phyloP scores from a whole-genome alignment of 345 rosid species.

The Jatropha curcas region DNA sequence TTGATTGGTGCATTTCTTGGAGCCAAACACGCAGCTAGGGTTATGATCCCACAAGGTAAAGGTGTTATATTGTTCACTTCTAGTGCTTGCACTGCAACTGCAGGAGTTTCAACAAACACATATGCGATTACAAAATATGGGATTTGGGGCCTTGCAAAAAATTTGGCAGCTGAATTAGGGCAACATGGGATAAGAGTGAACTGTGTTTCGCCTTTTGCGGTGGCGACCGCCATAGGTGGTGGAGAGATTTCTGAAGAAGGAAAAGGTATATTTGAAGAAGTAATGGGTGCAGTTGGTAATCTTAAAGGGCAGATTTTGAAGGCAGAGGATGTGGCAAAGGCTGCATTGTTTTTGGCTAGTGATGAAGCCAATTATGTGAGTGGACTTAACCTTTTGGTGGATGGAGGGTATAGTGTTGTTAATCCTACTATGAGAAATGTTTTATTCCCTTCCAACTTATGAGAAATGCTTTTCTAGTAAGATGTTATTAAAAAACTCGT shows the following conservation, averaged over 20 bases:
- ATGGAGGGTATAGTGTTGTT: conserved; percentile 37
- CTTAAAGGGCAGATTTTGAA: conserved; percentile 32
- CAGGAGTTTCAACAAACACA: conserved; percentile 22
- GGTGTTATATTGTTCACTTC: conserved; percentile 44
- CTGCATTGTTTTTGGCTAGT: conserved; percentile 41
- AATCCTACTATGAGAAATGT: conserved; percentile 30
- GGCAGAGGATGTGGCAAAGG: conserved; percentile 30
- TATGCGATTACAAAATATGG: conserved; percentile 35
- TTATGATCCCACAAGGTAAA: conserved; percentile 32
- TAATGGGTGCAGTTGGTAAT: conserved; percentile 16
- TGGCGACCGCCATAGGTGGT: conserved; percentile 4
- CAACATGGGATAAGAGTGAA: conserved; percentile 45
- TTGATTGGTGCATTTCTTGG: conserved; percentile 36
- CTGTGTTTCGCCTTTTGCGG: conserved; percentile 35
- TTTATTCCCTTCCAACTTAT: too few species aligned
- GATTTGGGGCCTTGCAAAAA: conserved; percentile 35
- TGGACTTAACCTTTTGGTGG: conserved; percentile 43
- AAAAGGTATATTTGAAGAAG: neutral
- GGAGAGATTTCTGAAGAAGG: neutral
- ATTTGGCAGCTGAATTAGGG: conserved; percentile 42
- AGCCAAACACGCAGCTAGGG: conserved; percentile 46
- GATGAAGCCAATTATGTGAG: conserved; percentile 45
- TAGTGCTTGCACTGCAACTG: conserved; percentile 31
- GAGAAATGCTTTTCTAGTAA: too few species aligned
- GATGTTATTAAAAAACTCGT: too few species aligned